Evolutionary conservation across 257 asterid species (phyloP), one percentile per base, ranked within the genome.

Genomic region (Anisodus acutangulus): DNA sequence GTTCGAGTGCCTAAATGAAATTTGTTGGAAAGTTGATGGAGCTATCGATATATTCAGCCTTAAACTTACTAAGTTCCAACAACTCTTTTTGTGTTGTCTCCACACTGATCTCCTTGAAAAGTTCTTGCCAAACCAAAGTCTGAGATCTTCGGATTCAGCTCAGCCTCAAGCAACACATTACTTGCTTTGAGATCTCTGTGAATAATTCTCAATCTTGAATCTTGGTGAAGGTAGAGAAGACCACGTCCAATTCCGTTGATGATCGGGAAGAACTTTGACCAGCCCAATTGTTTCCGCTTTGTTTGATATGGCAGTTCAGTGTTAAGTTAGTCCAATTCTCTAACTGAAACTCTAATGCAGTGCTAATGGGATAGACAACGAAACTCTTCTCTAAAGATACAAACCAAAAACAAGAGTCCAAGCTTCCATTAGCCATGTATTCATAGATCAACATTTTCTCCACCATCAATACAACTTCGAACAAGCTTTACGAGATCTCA

Each of bases 201-300:
- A 55, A 59, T 59, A 17, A 59, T 59, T 59, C 64, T 5, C 31
- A 59, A 82, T 58, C 88, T 79, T 10, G 91, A 87, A 55, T 89
- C 91, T 81, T 89, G 90, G 70, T 89, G 91, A 63, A 89, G 90
- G 19, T 89, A 89, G 83, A 87, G 74, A 64, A 88, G 87, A 47
- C 93, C 88, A 62, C 88, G 49, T 9, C 87, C 89, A 86, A 86
- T 63, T 53, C 87, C 89, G 43, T 66, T 22, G 26, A 86, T 85
- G 87, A 82, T 83, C 87, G 16, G 90, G 13, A 45, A 80, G 47
- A 84, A 87, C 22, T 67, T 79, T 59, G 76, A 35, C 87, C 90
- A 86, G 83, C 84, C 85, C 35, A 89, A 85, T 19, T 8, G 49
- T 8, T 82, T 13, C 71, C 26, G 63, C 79, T 59, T 68, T 66